Evolutionary conservation across 108 stramenopile species (phyloP), one percentile per base, ranked within the genome.

Genomic region (Cyclotella cryptica): DNA sequence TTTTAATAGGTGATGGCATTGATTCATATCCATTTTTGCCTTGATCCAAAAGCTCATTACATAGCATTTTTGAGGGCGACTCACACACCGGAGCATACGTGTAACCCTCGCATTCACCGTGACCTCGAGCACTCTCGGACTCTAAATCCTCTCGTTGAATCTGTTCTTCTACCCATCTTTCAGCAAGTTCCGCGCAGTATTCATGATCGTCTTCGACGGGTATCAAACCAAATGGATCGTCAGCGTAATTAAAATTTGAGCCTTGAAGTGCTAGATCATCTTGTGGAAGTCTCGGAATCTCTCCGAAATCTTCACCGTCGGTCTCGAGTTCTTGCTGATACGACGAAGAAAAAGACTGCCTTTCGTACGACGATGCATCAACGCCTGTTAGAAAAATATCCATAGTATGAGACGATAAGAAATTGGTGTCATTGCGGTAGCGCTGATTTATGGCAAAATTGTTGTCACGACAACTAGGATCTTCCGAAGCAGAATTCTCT

Each of bases 151-250:
- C 40, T 62, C 24, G 35, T 11, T 41, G 35, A 10, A 62, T 41
- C 40, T 62, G 61, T 40, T 62, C 61, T 62, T 62, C 61, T 3
- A 62, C 18, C 61, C 61, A 62, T 62, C 19, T 30, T 62, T 62
- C 61, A 24, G 61, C 61, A 15, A 62, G 35, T 17, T 62, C 61
- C 11, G 61, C 61, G 19, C 40, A 62, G 61, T 62, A 62, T 62
- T 41, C 61, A 18, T 62, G 9, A 7, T 62, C 61, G 18, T 62
- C 61, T 35, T 62, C 61, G 19, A 21, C 24, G 24, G 55, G 24
- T 19, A 55, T 21, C 11, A 24, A n/a, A 9, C 55, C 55, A 24
- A 19, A 55, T 12, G 55, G n/a, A 26, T 55, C 55, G 55, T 55
- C 55, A n/a, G n/a, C 24, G 55, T 55, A 55, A 24, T 55, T 19